phyloP scores from a whole-genome alignment of 768 basidiomycete species.

The Heimioporus sp. region DNA sequence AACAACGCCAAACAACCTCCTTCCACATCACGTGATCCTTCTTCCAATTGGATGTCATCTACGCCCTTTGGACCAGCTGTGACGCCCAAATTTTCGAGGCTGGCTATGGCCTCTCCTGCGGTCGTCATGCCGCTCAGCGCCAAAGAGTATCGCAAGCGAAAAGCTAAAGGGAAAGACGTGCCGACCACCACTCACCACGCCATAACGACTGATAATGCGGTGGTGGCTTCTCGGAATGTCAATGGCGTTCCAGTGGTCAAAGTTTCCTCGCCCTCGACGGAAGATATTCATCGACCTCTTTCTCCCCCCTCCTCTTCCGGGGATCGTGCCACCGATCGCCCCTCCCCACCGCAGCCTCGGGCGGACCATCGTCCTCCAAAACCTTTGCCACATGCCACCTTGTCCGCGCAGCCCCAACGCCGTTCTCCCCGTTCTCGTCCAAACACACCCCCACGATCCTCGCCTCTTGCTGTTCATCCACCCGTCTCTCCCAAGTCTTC shows the following conservation, averaged over 20 bases:
- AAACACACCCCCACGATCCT: constrained; percentile 14
- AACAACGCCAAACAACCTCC: constrained; percentile 15
- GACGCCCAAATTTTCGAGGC: constrained; percentile 31
- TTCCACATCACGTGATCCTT: constrained; percentile 23
- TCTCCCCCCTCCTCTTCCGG: background rate
- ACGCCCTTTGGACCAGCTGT: constrained; percentile 29
- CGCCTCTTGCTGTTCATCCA: constrained; percentile 7
- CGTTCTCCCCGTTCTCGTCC: constrained; percentile 18
- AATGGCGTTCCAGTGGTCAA: constrained; percentile 9
- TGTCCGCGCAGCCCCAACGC: constrained; percentile 4
- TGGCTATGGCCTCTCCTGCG: constrained; percentile 25
- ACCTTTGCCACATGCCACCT: background rate
- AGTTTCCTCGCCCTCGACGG: constrained; percentile 15
- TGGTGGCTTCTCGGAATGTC: background rate
- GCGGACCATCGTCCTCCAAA: background rate
- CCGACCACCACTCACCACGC: constrained; percentile 4
- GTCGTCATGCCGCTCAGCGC: constrained; percentile 33
- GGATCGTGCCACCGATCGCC: background rate
- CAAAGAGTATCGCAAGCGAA: constrained; percentile 25
- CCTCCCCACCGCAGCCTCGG: constrained; percentile 5
- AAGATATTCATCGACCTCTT: background rate
- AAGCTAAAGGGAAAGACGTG: constrained; percentile 8
- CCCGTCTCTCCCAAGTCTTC: constrained; percentile 30
- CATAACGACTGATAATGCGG: constrained; percentile 10
- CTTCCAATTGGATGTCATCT: constrained; percentile 27